Base-by-base conservation (phyloP, 257 asterid species). In the Solanum peruvianum region DNA sequence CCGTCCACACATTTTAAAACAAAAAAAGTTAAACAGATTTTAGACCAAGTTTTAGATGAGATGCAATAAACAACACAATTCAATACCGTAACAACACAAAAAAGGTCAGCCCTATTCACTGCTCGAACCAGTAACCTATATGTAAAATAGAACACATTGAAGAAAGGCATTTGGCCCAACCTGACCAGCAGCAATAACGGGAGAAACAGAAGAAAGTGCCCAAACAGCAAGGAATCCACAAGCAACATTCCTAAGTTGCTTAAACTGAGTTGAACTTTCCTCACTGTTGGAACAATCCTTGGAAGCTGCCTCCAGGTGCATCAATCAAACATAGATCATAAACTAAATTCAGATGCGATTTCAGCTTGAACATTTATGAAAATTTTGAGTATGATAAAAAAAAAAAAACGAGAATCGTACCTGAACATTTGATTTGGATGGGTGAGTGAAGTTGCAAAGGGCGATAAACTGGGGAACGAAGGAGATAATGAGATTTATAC, bases 141-240 rank as follows among this genome's bases (percentile, higher is more conserved):
- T 11, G 29, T 16, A 33, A 47, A 82, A 6, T 9, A 12, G 7
- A 31, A 49, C 45, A 47, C 2, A 29, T 41, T 21, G 21, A 45
- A 29, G 70, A 58, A 82, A 37, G 14, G 35, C 0, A 42, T 42
- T 44, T 78, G 5, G 4, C 44, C 76, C 66, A 84, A 94, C 97
- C 94, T 91, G 94, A 89, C 60, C 87, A 71, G 97, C 97, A 89
- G 98, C 99, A 89, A 94, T 90, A 9, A 95, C 96, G 16, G 99
- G 99, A 3, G 98, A 93, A 90, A 90, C 94, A 88, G 98, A 87
- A 84, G 90, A 87, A 29, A 96, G 88, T 41, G 98, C 97, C 94
- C 96, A 96, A 93, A 90, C 97, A 90, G 98, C 98, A 88, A 96
- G 95, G 86, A 94, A 56, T 9, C 99, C 98, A 90, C 94, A 95